Evolutionary conservation across 73 alveolate species (phyloP).

Genomic region (Tetrahymena borealis): DNA sequence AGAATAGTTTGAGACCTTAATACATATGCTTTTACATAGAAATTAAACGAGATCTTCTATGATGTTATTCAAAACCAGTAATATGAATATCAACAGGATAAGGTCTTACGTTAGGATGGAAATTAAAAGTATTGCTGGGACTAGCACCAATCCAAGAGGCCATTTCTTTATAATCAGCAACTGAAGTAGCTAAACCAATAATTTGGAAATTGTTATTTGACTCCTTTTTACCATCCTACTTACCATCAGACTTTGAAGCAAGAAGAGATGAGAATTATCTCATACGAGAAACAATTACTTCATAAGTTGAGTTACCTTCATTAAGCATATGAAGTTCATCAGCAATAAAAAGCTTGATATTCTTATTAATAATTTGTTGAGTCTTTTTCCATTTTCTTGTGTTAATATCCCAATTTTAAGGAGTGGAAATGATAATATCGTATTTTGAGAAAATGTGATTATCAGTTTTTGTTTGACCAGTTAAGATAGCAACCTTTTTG

Average conservation of each 20-base stretch:
- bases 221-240: slow-evolving; percentile 9
- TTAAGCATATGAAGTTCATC: slow-evolving; percentile 80
- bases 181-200: slow-evolving; percentile 74
- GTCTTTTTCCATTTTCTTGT: slow-evolving; percentile 74
- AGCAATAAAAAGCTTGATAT: slow-evolving; percentile 60
- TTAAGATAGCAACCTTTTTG: slow-evolving; percentile 33
- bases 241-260: not conserved
- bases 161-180: slow-evolving; percentile 83
- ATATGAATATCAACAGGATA: slow-evolving; percentile 67
- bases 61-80: slow-evolving; percentile 64
- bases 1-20: slow-evolving; percentile 4
- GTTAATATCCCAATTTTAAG: slow-evolving; percentile 79
- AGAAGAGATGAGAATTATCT: slow-evolving; percentile 59
- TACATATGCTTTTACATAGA: slow-evolving; percentile 74
- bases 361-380: slow-evolving; percentile 20
- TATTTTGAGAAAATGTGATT: slow-evolving; percentile 36
- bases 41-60: slow-evolving; percentile 64
- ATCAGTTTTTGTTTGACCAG: slow-evolving; percentile 48
- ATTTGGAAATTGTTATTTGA: slow-evolving; percentile 63
- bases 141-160: slow-evolving; percentile 75
- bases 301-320: slow-evolving; percentile 55
- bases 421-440: slow-evolving; percentile 45
- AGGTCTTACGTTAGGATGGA: slow-evolving; percentile 72
- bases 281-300: slow-evolving; percentile 78
- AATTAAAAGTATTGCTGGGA: slow-evolving; percentile 58